Evolutionary conservation across 208 protist genomes (phyloP), one percentile per base, ranked within the genome.

Genomic region (Leptomonas pyrrhocoris): DNA sequence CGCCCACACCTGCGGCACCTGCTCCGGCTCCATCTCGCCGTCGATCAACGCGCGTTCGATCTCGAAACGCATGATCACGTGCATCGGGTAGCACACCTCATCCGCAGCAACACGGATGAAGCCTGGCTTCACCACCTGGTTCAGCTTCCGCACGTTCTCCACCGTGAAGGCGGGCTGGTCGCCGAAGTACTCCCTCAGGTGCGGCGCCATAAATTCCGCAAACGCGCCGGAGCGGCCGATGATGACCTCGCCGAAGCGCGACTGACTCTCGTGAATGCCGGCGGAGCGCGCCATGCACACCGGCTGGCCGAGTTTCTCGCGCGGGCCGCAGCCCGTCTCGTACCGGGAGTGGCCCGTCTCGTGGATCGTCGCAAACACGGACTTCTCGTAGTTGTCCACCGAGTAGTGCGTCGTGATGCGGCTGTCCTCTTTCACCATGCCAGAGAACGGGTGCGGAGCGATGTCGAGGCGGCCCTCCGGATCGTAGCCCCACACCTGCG

Each of bases 11-110:
- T 59, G 65, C 25, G 93, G 92, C 15, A 97, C 60, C n/a, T 95
- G 89, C 57, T 90, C 89, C 3, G 73, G 85, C 71, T 89, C 77
- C 57, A 95, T 74, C 12, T 68, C 75, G 34, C 89, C 93, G 46
- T 93, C 82, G 15, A 98, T 85, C 16, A 98, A 66, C n/a, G 56
- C 89, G 40, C 84, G 82, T 74, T 98, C 93, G 25, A 98, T 93
- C 53, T 96, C 92, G 79, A 89, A 97, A 28, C 95, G 83, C 51
- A 98, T 57, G 28, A 97, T 83, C 48, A 98, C 68, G 73, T 98
- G 95, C 67, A 97, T 60, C 1, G 90, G 85, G 83, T 98, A 98
- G 70, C 84, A 93, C 36, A 98, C 74, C 82, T 98, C 95, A 55
- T 98, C 95, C 1, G 93, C 85, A 40, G 79, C 28, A 21, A 97